A percentile compares a stretch with the other conserved stretches of the same genome.
These are phyloP conservation scores for Ailanthus altissimus DNA, from an alignment of 345 rosid species.

Conservation along the genomic window DNA sequence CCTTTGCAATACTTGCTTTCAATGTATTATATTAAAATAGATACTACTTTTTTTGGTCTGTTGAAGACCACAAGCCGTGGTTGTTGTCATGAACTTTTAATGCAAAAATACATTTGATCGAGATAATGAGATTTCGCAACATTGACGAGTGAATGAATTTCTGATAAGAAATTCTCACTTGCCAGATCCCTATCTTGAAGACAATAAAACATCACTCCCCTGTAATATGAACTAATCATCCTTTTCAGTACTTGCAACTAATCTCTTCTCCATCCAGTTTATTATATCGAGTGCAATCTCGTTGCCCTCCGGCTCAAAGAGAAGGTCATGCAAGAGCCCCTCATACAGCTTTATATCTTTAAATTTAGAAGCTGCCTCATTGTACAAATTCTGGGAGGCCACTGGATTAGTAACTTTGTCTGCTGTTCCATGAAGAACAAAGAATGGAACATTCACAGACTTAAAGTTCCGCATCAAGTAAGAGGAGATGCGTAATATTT, in stretches of 20 bases:
- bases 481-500: conserved; percentile 79
- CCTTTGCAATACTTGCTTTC: too few relatives aligned
- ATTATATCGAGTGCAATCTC: conserved; percentile 86
- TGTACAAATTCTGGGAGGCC: conserved; percentile 84
- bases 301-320: conserved; percentile 87
- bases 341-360: conserved; percentile 92
- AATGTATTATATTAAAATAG: too few relatives aligned
- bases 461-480: conserved; percentile 68
- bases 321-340: conserved; percentile 91
- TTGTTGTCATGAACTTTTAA: neutral
- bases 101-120: neutral
- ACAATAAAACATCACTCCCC: neutral
- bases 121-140: neutral
- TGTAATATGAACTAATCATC: conserved; percentile 7
- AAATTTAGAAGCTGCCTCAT: conserved; percentile 67
- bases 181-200: neutral
- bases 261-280: conserved; percentile 79
- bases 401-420: conserved; percentile 92
- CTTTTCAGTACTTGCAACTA: conserved; percentile 23
- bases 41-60: neutral
- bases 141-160: neutral
- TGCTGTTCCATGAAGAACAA: conserved; percentile 91
- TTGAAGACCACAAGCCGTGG: neutral
- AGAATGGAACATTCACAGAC: conserved; percentile 73
- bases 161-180: neutral